Percentiles rank a stretch among this genome's conserved stretches.
Evolutionary conservation across 306 rosid species (phyloP).

Genomic region (Medicago ruthenica): DNA sequence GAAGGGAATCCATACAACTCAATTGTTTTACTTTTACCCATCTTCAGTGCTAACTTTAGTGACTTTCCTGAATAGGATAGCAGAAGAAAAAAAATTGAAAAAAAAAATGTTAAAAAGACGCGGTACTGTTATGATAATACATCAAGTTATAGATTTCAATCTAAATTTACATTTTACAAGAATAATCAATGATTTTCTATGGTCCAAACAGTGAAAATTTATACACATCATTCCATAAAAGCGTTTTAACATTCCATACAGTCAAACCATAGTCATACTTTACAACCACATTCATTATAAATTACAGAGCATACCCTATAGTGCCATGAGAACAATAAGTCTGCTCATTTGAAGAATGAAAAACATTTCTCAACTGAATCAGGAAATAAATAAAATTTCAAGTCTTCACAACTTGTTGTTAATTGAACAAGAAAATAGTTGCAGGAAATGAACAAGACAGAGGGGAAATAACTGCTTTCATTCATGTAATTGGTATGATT

Average conservation of each 20-base stretch:
- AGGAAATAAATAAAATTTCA: too few species aligned
- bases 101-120: not conserved
- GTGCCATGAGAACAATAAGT: not conserved
- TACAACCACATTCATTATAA: not conserved
- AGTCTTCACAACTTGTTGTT: too few species aligned
- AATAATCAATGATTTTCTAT: not conserved
- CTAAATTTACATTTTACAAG: not conserved
- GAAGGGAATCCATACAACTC: constrained; percentile 70
- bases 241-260: not conserved
- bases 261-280: not conserved
- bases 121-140: too few species aligned
- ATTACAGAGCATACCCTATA: constrained; percentile 1
- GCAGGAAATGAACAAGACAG: too few species aligned
- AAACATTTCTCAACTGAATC: not conserved
- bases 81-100: not conserved
- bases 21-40: constrained; percentile 51
- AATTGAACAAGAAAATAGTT: too few species aligned
- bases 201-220: too few species aligned
- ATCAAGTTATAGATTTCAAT: too few species aligned
- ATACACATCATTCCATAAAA: not conserved
- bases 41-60: not conserved
- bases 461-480: too few species aligned
- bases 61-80: constrained; percentile 32
- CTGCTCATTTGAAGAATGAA: not conserved
- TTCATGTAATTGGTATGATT: too few species aligned